Percentiles rank a stretch among this genome's conserved stretches.
phyloP scores from a whole-genome alignment of 768 basidiomycete genomes.

The Macrolepiota fuliginosa region DNA sequence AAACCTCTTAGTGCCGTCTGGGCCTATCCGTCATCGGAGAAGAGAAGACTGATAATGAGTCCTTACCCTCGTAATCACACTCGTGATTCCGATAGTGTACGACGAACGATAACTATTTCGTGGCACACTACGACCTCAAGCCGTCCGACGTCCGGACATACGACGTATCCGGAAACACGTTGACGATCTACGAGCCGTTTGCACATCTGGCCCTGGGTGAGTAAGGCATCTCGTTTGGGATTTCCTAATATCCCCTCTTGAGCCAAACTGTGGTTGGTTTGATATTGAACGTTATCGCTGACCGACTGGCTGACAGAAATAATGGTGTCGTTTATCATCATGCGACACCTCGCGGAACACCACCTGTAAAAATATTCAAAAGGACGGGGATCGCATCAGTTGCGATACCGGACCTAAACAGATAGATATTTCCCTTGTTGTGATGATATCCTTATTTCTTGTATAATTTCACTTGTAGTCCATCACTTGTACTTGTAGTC shows the following conservation, averaged over 20 bases:
- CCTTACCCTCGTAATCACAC: not conserved
- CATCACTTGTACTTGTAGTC: not conserved
- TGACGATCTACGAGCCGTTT: conserved; percentile 58
- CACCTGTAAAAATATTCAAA: conserved; percentile 26
- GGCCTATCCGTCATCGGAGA: not conserved
- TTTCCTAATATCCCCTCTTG: not conserved
- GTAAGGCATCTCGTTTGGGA: conserved; percentile 16
- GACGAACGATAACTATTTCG: conserved; percentile 42
- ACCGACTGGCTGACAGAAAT: conserved; percentile 38
- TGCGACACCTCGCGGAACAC: conserved; percentile 59
- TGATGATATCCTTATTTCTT: not conserved
- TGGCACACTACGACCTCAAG: conserved; percentile 67
- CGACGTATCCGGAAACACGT: conserved; percentile 58
- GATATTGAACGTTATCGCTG: not conserved
- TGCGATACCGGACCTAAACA: conserved; percentile 4
- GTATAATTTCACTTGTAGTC: not conserved
- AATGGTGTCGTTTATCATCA: conserved; percentile 56
- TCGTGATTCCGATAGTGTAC: conserved; percentile 41
- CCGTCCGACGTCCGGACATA: conserved; percentile 52
- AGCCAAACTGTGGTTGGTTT: not conserved
- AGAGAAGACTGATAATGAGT: not conserved
- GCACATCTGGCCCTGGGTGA: conserved; percentile 52
- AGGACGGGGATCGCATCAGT: not conserved
- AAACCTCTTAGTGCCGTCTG: conserved; percentile 1
- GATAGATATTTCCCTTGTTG: not conserved